Evolutionary conservation across 2,329 filamentous ascomycete species (phyloP).

Genomic region (Ceratocystis lukuohia): DNA sequence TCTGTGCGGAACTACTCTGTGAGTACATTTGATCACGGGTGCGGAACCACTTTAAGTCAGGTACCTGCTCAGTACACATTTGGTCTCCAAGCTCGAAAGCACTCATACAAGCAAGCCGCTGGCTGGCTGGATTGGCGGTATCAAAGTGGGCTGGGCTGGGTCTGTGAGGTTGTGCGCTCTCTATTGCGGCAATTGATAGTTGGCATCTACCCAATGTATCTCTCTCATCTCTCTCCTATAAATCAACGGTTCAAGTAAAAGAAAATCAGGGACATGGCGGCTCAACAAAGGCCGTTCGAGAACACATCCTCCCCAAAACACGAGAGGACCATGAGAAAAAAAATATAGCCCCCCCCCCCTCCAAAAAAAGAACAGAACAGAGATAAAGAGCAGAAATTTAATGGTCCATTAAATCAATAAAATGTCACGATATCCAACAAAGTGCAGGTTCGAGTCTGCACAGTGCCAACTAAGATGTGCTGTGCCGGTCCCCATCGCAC

Average conservation of each 20-base stretch:
- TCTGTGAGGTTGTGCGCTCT: not conserved
- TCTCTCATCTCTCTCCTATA: not conserved
- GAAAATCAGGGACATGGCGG: not conserved
- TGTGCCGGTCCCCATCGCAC: not conserved
- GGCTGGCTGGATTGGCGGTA: not conserved
- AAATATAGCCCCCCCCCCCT: not conserved
- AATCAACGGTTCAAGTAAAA: not conserved
- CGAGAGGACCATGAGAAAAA: slow-evolving; percentile 1
- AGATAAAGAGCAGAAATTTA: not conserved
- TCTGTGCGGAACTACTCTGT: not conserved
- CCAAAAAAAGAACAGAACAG: not conserved
- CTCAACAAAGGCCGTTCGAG: slow-evolving; percentile 8
- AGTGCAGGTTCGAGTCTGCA: not conserved
- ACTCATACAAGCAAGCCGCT: not conserved
- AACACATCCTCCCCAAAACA: slow-evolving; percentile 1
- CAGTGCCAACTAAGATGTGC: not conserved
- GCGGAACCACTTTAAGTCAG: not conserved
- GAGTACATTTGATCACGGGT: slow-evolving; percentile 2
- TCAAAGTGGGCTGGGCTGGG: not conserved
- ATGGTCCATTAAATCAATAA: not conserved
- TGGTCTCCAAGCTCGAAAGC: not conserved
- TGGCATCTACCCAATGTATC: not conserved
- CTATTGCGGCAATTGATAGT: not conserved
- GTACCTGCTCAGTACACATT: not conserved
- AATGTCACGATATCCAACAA: not conserved